Base-by-base conservation (phyloP, 306 rosid genomes). In the Castanea sativa region DNA sequence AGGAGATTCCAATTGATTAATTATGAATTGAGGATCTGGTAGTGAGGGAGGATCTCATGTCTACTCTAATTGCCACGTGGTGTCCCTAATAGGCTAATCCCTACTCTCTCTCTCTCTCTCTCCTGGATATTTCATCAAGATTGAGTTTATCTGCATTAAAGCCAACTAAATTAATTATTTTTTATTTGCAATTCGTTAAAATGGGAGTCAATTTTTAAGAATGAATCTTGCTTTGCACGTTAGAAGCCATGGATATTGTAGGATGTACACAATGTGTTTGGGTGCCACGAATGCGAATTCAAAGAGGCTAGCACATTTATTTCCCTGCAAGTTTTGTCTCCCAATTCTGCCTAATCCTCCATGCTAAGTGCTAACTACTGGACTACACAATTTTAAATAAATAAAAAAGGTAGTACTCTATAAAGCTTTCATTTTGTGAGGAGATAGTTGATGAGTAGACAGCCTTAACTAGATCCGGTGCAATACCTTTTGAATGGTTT, bases 21-120 rank as follows among this genome's bases (percentile, higher is more conserved):
- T 88, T 88, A 79, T 86, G 96, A 78, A 57, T 68, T 64, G 92
- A 81, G 49, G 98, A 81, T 84, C 99, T 91, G 32, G 99, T 95
- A 51, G 99, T 91, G 85, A 95, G 99, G 49, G 96, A 95, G 7
- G 99, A 95, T 89, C 99, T 93, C 98, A 93, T 95, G 82, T 95
- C 98, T 41, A 95, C 99, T 16, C 32, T 32, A 29, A 3, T 65
- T 32, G 43, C 23, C 8, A 20, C 25, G 25, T n/a, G 63, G 63
- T 57, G 63, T 8, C 21, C 27, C 45, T 41, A 2, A 41, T 23
- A 23, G 23, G 23, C 23, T 23, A 23, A 23, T 23, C 23, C 23
- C 23, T 23, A 23, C 25, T 27, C 69, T 61, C 69, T 63, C 19
- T 58, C 32, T 6, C 29, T 41, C 53, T 49, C 19, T 25, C 19